Percentiles rank a stretch among this genome's conserved stretches.
Evolutionary conservation across 352 stramenopile species (phyloP).

Genomic region (Globisporangium nunn): DNA sequence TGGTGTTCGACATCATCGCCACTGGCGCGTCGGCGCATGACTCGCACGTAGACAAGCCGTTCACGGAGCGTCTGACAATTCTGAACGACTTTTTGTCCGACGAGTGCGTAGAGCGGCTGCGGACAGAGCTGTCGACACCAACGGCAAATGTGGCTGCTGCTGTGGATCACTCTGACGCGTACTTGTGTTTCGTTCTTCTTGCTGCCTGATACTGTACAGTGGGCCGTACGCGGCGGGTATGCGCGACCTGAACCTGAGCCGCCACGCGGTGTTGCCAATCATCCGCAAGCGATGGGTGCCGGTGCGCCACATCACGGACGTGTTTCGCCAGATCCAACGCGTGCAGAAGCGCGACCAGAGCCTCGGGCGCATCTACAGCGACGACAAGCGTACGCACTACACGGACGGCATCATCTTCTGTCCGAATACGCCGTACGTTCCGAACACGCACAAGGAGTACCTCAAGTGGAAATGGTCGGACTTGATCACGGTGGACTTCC

Average conservation of each 20-base stretch:
- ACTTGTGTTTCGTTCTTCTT: not conserved
- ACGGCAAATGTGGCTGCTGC: not conserved
- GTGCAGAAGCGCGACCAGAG: conserved; percentile 74
- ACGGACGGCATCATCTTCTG: conserved; percentile 89
- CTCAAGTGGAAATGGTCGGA: conserved; percentile 92
- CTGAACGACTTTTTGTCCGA: conserved; percentile 82
- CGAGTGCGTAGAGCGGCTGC: conserved; percentile 35
- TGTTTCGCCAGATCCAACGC: conserved; percentile 79
- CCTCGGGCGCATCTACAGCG: conserved; percentile 69
- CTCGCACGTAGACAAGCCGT: conserved; percentile 78
- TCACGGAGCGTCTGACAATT: conserved; percentile 68
- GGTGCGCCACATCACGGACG: conserved; percentile 71
- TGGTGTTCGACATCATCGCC: conserved; percentile 88
- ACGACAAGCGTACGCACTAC: conserved; percentile 82
- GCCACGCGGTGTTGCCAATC: conserved; percentile 62
- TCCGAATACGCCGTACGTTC: conserved; percentile 78
- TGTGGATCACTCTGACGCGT: not conserved
- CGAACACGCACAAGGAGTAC: conserved; percentile 84
- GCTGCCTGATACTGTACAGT: conserved; percentile 15
- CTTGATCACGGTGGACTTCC: conserved; percentile 86
- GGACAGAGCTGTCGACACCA: not conserved
- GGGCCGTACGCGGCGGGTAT: conserved; percentile 63
- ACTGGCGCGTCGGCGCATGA: conserved; percentile 56
- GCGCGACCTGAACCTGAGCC: conserved; percentile 55
- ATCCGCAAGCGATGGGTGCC: conserved; percentile 82